phyloP scores from a whole-genome alignment of 1,284 basidiomycete genomes.

The Ceratorhiza oryzae-sativae region DNA sequence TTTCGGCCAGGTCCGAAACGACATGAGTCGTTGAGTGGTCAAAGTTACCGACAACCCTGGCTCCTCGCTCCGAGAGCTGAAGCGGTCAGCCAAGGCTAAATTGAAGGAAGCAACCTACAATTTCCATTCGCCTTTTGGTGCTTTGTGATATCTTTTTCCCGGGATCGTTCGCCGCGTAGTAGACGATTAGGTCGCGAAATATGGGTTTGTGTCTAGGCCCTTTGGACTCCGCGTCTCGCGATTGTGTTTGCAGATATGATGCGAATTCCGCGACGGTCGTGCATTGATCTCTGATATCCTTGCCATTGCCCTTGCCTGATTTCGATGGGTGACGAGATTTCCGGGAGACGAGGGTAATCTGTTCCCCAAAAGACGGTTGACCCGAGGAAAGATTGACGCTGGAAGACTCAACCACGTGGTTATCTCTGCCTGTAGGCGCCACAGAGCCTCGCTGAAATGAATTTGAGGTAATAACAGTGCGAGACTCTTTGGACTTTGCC shows the following conservation, averaged over 20 bases:
- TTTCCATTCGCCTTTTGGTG: slow-evolving; percentile 39
- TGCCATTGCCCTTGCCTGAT: slow-evolving; percentile 3
- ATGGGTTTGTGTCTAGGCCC: slow-evolving; percentile 30
- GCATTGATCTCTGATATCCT: slow-evolving; percentile 32
- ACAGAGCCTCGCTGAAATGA: slow-evolving; percentile 31
- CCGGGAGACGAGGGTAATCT: slow-evolving; percentile 37
- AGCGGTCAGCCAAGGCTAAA: background rate
- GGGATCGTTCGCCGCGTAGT: slow-evolving; percentile 31
- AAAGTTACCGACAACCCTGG: slow-evolving; percentile 32
- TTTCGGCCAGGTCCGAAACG: slow-evolving; percentile 38
- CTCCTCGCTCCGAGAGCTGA: slow-evolving; percentile 26
- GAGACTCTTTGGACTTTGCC: slow-evolving; percentile 1
- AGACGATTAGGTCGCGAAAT: slow-evolving; percentile 37
- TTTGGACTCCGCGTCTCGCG: slow-evolving; percentile 31
- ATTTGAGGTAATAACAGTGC: slow-evolving; percentile 23
- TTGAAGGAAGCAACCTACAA: slow-evolving; percentile 14
- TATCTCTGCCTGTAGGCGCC: slow-evolving; percentile 18
- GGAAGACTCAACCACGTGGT: slow-evolving; percentile 36
- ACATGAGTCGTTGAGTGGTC: slow-evolving; percentile 33
- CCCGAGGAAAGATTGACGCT: slow-evolving; percentile 12
- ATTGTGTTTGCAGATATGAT: slow-evolving; percentile 34
- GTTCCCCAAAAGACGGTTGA: slow-evolving; percentile 27
- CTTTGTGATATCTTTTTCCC: slow-evolving; percentile 37
- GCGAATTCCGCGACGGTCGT: slow-evolving; percentile 35
- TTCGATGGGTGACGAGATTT: slow-evolving; percentile 38